Evolutionary conservation across 192 early-diverging fungal genomes (phyloP), one percentile per base, ranked within the genome.

Genomic region (Entomortierella lignicola): DNA sequence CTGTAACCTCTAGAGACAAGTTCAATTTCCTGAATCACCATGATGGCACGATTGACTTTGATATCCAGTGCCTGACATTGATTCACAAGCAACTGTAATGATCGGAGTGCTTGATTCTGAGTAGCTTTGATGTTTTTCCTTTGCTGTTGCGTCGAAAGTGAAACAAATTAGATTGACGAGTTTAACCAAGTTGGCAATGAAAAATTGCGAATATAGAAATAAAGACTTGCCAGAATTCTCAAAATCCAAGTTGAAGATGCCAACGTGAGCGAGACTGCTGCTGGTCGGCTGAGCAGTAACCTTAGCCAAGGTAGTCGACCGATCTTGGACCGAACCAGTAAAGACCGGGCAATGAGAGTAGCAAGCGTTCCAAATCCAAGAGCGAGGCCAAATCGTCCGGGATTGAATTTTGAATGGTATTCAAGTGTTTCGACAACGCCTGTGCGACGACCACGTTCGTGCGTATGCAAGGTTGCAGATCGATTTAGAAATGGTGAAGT

Each of bases 1-100:
- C 87, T 73, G 53, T 90, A 90, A 8, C 89, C 89, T 39, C 89
- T 80, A 11, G 89, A 86, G 11, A 90, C 87, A 1, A 90, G 83
- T 51, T 90, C 89, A 41, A 90, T 88, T 37, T 90, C 89, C 50
- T 87, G 88, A 31, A 90, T 89, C 25, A 86, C 85, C 51, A 84
- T 82, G 18, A 90, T 66, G 1, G 85, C 77, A 13, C 85, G 71
- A 41, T 85, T 86, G 13, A 89, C 69, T 44, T 85, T 85, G 15
- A 70, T 66, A 58, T 90, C 89, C 25, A 89, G 70, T 7, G 56
- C 18, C 41, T 84, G 82, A 23, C 83, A 88, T 10, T 86, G 73
- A 26, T 83, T 81, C 2, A 87, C 73, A 3, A 89, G 60, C 4
- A 63, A 27, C 42, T 83, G 77, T 0, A 89, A 55, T 5, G 69